Conservation (phyloP, 495 filamentous ascomycete genomes). For the Neurospora sp. region DNA sequence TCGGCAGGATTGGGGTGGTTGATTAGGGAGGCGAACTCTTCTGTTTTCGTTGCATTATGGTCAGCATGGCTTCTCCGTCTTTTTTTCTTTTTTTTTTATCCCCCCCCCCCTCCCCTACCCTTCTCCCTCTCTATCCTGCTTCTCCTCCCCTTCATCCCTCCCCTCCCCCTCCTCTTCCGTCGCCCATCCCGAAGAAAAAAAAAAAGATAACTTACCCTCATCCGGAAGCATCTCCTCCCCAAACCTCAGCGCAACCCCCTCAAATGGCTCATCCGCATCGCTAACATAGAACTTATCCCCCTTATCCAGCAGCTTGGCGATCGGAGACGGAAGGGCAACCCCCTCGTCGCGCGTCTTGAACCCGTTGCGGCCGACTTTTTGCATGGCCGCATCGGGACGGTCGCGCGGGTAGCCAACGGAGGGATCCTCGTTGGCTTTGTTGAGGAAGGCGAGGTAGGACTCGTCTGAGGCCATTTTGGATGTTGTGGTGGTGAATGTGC, state of each 20-base stretch:
- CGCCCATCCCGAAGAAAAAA: neutral
- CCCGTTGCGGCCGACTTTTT: neutral
- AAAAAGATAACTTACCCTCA: slow-evolving; percentile 39
- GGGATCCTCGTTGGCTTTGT: slow-evolving; percentile 72
- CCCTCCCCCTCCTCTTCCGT: neutral
- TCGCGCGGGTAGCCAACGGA: slow-evolving; percentile 28
- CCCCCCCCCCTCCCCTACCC: too few species aligned
- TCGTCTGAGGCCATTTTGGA: slow-evolving; percentile 64
- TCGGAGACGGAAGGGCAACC: slow-evolving; percentile 42
- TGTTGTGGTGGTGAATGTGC: neutral
- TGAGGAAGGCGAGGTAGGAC: slow-evolving; percentile 68
- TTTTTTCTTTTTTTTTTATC: too few species aligned
- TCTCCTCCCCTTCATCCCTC: neutral
- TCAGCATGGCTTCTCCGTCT: too few species aligned
- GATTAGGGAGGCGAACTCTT: slow-evolving; percentile 48
- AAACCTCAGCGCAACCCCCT: slow-evolving; percentile 59
- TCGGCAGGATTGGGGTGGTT: slow-evolving; percentile 36
- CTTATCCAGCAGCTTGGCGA: slow-evolving; percentile 37
- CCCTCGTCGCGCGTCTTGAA: slow-evolving; percentile 45
- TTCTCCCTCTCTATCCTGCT: neutral
- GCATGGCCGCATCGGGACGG: neutral
- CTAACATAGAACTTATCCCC: slow-evolving; percentile 57
- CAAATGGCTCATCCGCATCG: slow-evolving; percentile 79
- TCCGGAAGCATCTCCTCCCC: slow-evolving; percentile 48
- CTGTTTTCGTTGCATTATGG: slow-evolving; percentile 19